phyloP scores from a whole-genome alignment of 2,329 filamentous ascomycete species.

The Dactylellina leptospora region DNA sequence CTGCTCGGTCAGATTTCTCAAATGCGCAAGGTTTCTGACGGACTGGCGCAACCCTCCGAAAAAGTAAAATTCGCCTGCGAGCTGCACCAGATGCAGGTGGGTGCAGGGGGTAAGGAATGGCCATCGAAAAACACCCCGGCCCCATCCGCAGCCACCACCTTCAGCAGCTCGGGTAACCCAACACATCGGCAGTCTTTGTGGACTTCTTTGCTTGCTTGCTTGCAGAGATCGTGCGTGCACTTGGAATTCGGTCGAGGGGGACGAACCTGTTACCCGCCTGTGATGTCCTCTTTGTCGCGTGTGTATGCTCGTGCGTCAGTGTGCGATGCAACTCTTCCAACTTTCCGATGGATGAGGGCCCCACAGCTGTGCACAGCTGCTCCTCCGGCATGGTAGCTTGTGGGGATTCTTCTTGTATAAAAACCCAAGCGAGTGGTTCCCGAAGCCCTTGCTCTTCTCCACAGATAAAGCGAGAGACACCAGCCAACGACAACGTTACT shows the following conservation, averaged over 20 bases:
- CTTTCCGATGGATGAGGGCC: constrained; percentile 27
- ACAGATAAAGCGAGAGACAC: constrained; percentile 47
- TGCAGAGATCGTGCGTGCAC: too few species aligned
- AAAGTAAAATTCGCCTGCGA: constrained; percentile 49
- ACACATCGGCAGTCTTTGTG: not conserved
- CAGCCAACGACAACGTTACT: constrained; percentile 43
- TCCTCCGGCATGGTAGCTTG: constrained; percentile 47
- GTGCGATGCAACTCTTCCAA: constrained; percentile 46
- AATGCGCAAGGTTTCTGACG: constrained; percentile 30
- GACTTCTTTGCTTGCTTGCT: constrained; percentile 11
- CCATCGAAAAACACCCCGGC: constrained; percentile 39
- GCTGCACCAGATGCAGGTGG: constrained; percentile 18
- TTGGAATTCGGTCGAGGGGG: constrained; percentile 45
- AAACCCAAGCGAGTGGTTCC: constrained; percentile 38
- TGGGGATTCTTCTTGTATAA: constrained; percentile 23
- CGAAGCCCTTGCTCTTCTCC: constrained; percentile 26
- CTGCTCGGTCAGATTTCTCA: constrained; percentile 29
- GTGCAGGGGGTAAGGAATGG: constrained; percentile 39
- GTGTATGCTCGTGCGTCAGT: not conserved
- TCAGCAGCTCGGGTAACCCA: constrained; percentile 41
- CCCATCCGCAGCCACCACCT: constrained; percentile 30
- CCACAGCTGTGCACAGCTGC: too few species aligned
- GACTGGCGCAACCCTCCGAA: constrained; percentile 51
- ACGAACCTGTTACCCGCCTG: constrained; percentile 3
- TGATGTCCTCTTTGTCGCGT: constrained; percentile 25